Evolutionary conservation across 495 filamentous ascomycete species (phyloP).

Genomic region (Polyplosphaeria fusca): DNA sequence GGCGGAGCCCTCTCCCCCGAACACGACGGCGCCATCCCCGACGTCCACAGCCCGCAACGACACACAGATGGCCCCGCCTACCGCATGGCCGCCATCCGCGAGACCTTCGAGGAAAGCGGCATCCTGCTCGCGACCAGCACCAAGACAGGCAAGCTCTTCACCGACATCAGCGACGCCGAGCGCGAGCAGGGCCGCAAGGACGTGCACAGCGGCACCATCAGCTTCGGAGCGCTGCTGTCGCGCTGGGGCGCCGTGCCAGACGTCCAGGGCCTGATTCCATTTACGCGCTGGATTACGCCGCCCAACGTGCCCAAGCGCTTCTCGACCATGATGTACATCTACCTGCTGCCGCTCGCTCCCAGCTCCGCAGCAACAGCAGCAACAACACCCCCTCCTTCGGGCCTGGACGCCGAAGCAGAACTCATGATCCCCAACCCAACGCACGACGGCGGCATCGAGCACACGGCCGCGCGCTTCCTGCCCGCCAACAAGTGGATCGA

Average conservation of each 20-base stretch:
- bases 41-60: constrained; percentile 44
- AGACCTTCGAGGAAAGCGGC: constrained; percentile 94
- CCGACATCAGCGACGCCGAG: constrained; percentile 57
- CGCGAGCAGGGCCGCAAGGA: constrained; percentile 63
- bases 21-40: constrained; percentile 64
- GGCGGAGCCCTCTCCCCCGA: constrained; percentile 77
- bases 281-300: constrained; percentile 91
- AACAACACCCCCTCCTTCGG: constrained; percentile 4
- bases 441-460: constrained; percentile 79
- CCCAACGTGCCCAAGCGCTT: constrained; percentile 67
- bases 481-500: constrained; percentile 65
- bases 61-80: constrained; percentile 70
- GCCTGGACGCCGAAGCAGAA: constrained; percentile 35
- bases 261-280: constrained; percentile 67
- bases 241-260: constrained; percentile 61
- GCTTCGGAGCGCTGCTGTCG: constrained; percentile 66
- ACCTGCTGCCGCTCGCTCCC: constrained; percentile 72
- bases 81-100: constrained; percentile 74
- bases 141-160: constrained; percentile 44
- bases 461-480: constrained; percentile 76
- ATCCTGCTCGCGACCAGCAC: constrained; percentile 68
- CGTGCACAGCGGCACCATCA: constrained; percentile 60
- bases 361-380: constrained; percentile 35
- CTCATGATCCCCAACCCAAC: constrained; percentile 59
- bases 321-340: constrained; percentile 93